Base-by-base conservation (phyloP, 192 early-diverging fungal species). In the Mortierella claussenii region DNA sequence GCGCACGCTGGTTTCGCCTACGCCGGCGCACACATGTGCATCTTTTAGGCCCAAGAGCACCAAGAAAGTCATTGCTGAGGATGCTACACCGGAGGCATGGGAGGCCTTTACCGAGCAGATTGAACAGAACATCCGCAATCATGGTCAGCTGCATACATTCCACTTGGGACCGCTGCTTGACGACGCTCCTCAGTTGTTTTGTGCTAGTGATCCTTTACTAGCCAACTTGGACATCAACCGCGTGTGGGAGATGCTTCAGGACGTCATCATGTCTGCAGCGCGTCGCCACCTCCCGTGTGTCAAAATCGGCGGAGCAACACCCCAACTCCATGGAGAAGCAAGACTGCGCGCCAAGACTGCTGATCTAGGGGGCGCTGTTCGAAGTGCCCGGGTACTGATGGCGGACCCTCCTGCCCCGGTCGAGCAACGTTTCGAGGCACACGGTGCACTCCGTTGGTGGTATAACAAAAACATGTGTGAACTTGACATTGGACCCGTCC, bases 321-420 rank as follows among this genome's bases (percentile, higher is more conserved):
- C 55, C 7, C 18, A 33, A 28, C 48, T 49, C 20, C 18, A 51
- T 3, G 60, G 48, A 0, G 60, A 50, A 51, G 47, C 21, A 12
- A 13, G 34, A 13, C 60, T 62, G 1, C 48, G 17, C n/a, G 34
- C 32, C 18, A 51, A 51, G 24, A 62, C 34, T 8, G 27, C 34
- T 40, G 60, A 62, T 24, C 11, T 62, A 12, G 60, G 60, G 3
- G 3, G 33, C 7, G 40, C 51, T 33, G 51, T 62, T n/a, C 34
- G 21, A 1, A 17, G 48, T 12, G 23, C 40, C 23, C 47, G 48
- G 2, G 27, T 9, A 12, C 3, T 15, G n/a, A n/a, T n/a, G n/a
- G n/a, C n/a, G n/a, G n/a, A n/a, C n/a, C 0, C 6, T n/a, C 15
- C 30, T 28, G 12, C 31, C 3, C 11, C 31, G 3, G 34, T 34